These are phyloP conservation scores for Cyclotella sp. DNA, from an alignment of 108 stramenopile genomes.

Conservation along the genomic window DNA sequence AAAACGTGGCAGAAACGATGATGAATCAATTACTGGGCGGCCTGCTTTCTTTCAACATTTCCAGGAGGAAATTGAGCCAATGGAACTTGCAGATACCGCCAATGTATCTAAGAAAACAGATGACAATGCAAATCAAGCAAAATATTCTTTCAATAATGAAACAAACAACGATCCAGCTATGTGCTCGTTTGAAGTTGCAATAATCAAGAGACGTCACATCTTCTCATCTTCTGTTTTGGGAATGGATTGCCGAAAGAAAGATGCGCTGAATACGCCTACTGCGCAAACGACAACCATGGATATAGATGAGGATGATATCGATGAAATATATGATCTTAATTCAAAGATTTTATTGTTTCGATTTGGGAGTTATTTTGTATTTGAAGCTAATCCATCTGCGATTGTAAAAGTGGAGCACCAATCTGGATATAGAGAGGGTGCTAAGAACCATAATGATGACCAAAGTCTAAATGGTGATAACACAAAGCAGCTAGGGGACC, in stretches of 20 bases:
- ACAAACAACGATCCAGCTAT: constrained; percentile 45
- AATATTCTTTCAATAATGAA: not conserved
- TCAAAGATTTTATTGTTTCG: constrained; percentile 33
- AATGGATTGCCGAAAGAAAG: not conserved
- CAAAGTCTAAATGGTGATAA: not conserved
- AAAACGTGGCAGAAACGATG: constrained; percentile 16
- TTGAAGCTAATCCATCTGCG: constrained; percentile 24
- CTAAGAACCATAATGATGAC: not conserved
- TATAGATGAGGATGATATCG: not conserved
- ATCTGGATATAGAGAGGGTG: constrained; percentile 9
- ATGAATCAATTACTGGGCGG: not conserved
- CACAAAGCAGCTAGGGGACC: not conserved
- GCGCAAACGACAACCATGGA: not conserved
- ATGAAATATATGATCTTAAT: not conserved
- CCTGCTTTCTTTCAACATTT: constrained; percentile 1
- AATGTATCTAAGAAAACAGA: not conserved
- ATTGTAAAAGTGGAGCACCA: constrained; percentile 24
- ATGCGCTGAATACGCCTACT: not conserved
- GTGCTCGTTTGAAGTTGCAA: constrained; percentile 44
- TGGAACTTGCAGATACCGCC: not conserved
- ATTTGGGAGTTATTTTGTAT: constrained; percentile 38
- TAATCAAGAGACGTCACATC: constrained; percentile 16
- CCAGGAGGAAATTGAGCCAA: not conserved
- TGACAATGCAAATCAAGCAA: not conserved
- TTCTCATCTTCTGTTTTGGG: not conserved